These are phyloP conservation scores for Ballota nigra DNA, from an alignment of 257 asterid genomes.

Conservation along the genomic window DNA sequence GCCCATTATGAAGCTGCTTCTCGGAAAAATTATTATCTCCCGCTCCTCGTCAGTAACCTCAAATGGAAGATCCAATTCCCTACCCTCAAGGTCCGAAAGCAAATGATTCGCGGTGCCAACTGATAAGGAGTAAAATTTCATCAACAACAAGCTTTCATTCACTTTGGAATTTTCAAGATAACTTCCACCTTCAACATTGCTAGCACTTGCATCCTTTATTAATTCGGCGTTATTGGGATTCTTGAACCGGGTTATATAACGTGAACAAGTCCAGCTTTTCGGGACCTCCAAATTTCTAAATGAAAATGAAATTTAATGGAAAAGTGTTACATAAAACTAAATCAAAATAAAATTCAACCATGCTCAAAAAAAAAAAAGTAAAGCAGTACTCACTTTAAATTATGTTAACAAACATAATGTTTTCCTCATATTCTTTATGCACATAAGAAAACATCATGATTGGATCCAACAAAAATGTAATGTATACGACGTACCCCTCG, in stretches of 20 bases:
- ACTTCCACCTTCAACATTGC: conserved; percentile 22
- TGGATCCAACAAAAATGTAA: background rate
- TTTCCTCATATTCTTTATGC: background rate
- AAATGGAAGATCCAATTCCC: too few species aligned
- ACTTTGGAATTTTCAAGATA: conserved; percentile 59
- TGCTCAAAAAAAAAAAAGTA: too few species aligned
- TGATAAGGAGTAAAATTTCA: conserved; percentile 68
- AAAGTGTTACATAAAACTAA: background rate
- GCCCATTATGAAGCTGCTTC: conserved; percentile 37
- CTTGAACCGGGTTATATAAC: conserved; percentile 37
- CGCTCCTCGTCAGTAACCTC: conserved; percentile 66
- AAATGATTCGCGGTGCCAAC: conserved; percentile 46
- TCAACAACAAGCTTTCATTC: conserved; percentile 57
- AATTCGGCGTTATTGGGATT: background rate
- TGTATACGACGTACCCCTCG: conserved; percentile 41
- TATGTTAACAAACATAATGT: background rate
- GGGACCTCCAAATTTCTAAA: conserved; percentile 62
- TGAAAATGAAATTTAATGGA: background rate
- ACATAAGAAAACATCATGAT: background rate
- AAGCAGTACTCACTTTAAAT: too few species aligned
- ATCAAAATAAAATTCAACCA: too few species aligned
- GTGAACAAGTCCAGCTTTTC: conserved; percentile 40
- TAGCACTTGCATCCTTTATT: conserved; percentile 19
- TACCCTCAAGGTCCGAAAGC: too few species aligned
- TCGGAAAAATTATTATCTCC: conserved; percentile 43